phyloP scores from a whole-genome alignment of 169 alveolate species.

The Plasmodium berghei region DNA sequence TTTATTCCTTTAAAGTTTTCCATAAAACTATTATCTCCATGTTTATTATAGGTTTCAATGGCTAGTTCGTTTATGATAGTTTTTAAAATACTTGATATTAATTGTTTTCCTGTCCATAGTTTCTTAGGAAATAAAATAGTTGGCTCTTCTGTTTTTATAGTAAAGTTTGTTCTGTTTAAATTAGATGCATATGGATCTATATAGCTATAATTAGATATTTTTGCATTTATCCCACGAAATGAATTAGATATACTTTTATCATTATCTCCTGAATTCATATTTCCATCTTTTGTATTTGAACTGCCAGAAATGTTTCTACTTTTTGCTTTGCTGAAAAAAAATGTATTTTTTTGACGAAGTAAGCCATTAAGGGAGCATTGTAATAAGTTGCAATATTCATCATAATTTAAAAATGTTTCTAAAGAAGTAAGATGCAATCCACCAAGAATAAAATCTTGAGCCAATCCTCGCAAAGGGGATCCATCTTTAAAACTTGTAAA shows the following conservation, averaged over 20 bases:
- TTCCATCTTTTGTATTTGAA: neutral
- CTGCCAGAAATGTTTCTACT: neutral
- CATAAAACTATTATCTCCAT: slow-evolving; percentile 78
- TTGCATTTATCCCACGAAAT: slow-evolving; percentile 5
- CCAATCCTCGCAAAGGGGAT: slow-evolving; percentile 97
- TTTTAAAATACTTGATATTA: slow-evolving; percentile 85
- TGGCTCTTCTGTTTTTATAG: slow-evolving; percentile 90
- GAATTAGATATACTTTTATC: neutral
- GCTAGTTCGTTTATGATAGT: slow-evolving; percentile 87
- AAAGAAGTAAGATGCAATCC: slow-evolving; percentile 95
- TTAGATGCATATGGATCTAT: slow-evolving; percentile 56
- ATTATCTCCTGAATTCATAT: neutral
- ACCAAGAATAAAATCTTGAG: slow-evolving; percentile 97
- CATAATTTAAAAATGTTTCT: slow-evolving; percentile 93
- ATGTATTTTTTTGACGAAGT: slow-evolving; percentile 39
- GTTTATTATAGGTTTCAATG: slow-evolving; percentile 58
- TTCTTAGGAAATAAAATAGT: slow-evolving; percentile 94
- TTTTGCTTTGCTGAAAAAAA: slow-evolving; percentile 2
- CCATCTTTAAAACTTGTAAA: slow-evolving; percentile 98
- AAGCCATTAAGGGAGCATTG: slow-evolving; percentile 76
- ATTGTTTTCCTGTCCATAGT: slow-evolving; percentile 98
- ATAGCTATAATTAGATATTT: slow-evolving; percentile 28
- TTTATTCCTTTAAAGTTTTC: slow-evolving; percentile 84
- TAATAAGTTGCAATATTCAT: slow-evolving; percentile 91
- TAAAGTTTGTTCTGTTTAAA: slow-evolving; percentile 16